Evolutionary conservation across 192 early-diverging fungal species (phyloP).

Genomic region (Thamnidium elegans): DNA sequence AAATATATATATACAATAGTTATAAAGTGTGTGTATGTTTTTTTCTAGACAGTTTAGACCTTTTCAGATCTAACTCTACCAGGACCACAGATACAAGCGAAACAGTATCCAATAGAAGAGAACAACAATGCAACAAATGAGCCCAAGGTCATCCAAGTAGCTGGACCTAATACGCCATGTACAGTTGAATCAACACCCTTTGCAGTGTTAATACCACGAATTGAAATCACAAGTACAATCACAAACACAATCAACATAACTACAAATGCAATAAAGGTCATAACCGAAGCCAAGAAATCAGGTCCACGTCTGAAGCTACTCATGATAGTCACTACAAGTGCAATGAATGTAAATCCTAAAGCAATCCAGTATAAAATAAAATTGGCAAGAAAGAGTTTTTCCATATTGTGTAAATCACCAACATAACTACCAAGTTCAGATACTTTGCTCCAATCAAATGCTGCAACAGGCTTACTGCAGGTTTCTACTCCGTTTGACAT

Average conservation of each 20-base stretch:
- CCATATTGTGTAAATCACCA: conserved; percentile 2
- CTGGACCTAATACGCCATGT: conserved; percentile 20
- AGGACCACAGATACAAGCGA: conserved; percentile 31
- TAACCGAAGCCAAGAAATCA: conserved; percentile 28
- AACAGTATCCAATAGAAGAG: conserved; percentile 26
- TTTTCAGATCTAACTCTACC: conserved; percentile 13
- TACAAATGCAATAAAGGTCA: conserved; percentile 29
- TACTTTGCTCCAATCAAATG: conserved; percentile 29
- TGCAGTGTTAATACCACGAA: conserved; percentile 27
- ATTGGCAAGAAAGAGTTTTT: conserved; percentile 24
- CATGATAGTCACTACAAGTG: conserved; percentile 28
- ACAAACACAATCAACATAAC: conserved; percentile 30
- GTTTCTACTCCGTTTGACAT: background rate
- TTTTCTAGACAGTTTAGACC: background rate
- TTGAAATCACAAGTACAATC: conserved; percentile 27
- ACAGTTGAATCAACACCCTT: conserved; percentile 5
- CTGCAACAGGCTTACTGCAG: conserved; percentile 22
- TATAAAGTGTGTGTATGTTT: too few relatives aligned
- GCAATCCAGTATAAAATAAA: conserved; percentile 33
- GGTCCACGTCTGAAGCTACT: conserved; percentile 22
- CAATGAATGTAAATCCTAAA: conserved; percentile 24
- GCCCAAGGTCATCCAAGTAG: conserved; percentile 32
- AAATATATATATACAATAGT: too few relatives aligned
- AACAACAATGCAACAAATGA: conserved; percentile 23
- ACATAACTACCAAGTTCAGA: background rate